phyloP scores from a whole-genome alignment of 495 filamentous ascomycete species.

The Margaritispora aquatica region DNA sequence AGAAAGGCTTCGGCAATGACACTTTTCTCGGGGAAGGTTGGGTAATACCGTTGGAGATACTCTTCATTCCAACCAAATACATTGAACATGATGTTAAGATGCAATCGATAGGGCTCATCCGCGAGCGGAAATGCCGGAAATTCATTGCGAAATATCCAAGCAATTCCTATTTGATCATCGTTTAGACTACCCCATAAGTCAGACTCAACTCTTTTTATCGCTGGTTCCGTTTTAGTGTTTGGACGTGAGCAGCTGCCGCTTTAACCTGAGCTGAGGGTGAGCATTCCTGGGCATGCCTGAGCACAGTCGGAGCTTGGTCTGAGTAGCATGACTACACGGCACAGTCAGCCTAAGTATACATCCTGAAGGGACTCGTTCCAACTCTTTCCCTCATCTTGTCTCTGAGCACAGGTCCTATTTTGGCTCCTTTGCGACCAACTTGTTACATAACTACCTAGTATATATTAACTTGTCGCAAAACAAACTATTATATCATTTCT shows the following conservation, averaged over 20 bases:
- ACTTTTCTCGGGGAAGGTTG: too few relatives aligned
- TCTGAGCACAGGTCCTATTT: neutral
- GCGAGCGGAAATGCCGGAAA: too few relatives aligned
- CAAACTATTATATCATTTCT: constrained; percentile 4
- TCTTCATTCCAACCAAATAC: too few relatives aligned
- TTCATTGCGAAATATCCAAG: too few relatives aligned
- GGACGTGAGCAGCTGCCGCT: constrained; percentile 16
- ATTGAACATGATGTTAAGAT: too few relatives aligned
- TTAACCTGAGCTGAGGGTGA: constrained; percentile 7
- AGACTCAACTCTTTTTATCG: neutral
- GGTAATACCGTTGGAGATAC: too few relatives aligned
- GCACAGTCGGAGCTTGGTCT: neutral
- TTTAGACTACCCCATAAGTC: neutral
- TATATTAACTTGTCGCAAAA: neutral
- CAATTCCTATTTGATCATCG: too few relatives aligned
- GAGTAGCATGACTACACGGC: neutral
- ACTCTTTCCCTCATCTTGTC: neutral
- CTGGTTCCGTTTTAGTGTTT: constrained; percentile 13
- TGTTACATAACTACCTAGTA: neutral
- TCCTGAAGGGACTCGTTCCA: neutral
- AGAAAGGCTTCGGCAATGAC: too few relatives aligned
- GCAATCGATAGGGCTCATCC: too few relatives aligned
- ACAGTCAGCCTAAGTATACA: neutral
- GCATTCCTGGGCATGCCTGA: constrained; percentile 1
- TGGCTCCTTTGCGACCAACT: constrained; percentile 10